These are phyloP conservation scores for Zymoseptoria crescenta DNA, from an alignment of 2,329 filamentous ascomycete species.

Conservation along the genomic window DNA sequence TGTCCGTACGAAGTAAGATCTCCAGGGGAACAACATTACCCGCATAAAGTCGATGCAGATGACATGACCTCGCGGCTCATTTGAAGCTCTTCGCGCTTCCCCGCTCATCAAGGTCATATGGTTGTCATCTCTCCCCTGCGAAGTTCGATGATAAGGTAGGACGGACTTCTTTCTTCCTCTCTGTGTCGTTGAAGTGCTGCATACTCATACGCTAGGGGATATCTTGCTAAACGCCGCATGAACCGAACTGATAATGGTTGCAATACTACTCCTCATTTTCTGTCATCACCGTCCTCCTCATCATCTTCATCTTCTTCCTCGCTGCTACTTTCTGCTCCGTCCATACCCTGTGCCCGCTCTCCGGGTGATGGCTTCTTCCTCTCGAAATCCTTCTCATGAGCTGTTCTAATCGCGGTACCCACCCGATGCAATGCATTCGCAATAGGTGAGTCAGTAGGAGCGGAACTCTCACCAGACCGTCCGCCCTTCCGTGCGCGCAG, in stretches of 20 bases:
- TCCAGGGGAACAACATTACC: not conserved
- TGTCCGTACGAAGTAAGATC: not conserved
- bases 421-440: slow-evolving; percentile 10
- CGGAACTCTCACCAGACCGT: not conserved
- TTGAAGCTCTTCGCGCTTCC: not conserved
- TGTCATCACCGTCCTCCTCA: slow-evolving; percentile 4
- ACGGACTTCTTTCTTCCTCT: not conserved
- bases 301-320: slow-evolving; percentile 11
- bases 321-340: slow-evolving; percentile 4
- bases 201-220: not conserved
- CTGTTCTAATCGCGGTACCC: slow-evolving; percentile 10
- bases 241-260: not conserved
- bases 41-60: not conserved
- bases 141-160: not conserved
- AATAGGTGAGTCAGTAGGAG: slow-evolving; percentile 5
- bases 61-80: not conserved
- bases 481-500: not conserved
- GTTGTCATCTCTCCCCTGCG: not conserved
- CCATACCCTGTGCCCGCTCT: slow-evolving; percentile 1
- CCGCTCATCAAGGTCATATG: not conserved
- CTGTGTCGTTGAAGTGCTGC: not conserved
- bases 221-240: not conserved
- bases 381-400: slow-evolving; percentile 10
- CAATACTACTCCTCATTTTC: not conserved
- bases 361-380: slow-evolving; percentile 5